phyloP scores from a whole-genome alignment of 768 basidiomycete genomes.

The Lentinula sp. region DNA sequence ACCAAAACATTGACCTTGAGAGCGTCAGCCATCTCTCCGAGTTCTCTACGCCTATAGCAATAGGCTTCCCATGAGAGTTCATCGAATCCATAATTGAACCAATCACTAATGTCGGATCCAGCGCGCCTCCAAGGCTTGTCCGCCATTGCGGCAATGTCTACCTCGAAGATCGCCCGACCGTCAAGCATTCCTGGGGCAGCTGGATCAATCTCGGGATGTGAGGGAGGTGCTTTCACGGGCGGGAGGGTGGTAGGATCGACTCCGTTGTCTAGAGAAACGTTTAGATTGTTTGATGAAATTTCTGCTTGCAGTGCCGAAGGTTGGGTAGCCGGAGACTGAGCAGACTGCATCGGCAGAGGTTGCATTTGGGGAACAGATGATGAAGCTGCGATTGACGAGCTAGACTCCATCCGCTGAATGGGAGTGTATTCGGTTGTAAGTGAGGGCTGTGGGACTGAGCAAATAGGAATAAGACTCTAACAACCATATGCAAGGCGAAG shows the following conservation, averaged over 20 bases:
- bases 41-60: slow-evolving; percentile 74
- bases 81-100: slow-evolving; percentile 99
- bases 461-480: slow-evolving; percentile 2
- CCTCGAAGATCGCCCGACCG: slow-evolving; percentile 77
- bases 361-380: slow-evolving; percentile 12
- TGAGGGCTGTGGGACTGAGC: slow-evolving; percentile 43
- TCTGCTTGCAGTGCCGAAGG: slow-evolving; percentile 10
- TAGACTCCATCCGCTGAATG: slow-evolving; percentile 52
- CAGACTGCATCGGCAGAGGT: slow-evolving; percentile 8
- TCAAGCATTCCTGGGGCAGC: slow-evolving; percentile 58
- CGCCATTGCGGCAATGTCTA: slow-evolving; percentile 66
- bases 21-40: slow-evolving; percentile 74
- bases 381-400: slow-evolving; percentile 19
- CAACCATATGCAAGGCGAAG: neutral
- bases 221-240: slow-evolving; percentile 63
- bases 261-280: slow-evolving; percentile 34
- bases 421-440: slow-evolving; percentile 82
- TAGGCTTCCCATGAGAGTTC: slow-evolving; percentile 95
- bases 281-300: neutral
- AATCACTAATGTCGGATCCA: slow-evolving; percentile 91
- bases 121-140: slow-evolving; percentile 91
- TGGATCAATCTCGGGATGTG: slow-evolving; percentile 76
- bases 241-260: slow-evolving; percentile 64
- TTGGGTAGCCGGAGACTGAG: slow-evolving; percentile 9
- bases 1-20: slow-evolving; percentile 83